phyloP scores from a whole-genome alignment of 208 protist species.

The Leishmania aethiopica region DNA sequence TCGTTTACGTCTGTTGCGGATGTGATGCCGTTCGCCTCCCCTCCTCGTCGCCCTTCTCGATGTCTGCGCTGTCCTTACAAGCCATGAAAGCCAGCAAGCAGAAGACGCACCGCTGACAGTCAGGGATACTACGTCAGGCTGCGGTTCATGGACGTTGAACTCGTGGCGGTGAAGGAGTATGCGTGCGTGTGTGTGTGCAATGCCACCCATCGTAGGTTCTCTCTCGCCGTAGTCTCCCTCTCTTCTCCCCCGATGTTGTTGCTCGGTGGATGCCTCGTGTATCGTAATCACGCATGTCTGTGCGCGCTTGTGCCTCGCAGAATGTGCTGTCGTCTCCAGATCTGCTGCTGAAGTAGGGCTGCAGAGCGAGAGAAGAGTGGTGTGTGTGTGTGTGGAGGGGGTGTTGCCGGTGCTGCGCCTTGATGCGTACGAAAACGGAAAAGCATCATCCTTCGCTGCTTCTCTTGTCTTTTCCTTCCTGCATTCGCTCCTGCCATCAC shows the following conservation, averaged over 20 bases:
- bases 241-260: neutral
- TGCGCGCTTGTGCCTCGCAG: neutral
- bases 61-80: neutral
- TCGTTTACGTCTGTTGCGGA: neutral
- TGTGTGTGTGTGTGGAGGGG: neutral
- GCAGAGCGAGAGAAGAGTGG: neutral
- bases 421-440: neutral
- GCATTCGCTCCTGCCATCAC: neutral
- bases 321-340: neutral
- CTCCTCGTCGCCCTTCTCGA: neutral
- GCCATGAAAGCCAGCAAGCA: neutral
- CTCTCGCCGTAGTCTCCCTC: neutral
- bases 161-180: neutral
- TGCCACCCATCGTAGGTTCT: neutral
- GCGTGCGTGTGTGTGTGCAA: neutral
- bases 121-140: neutral
- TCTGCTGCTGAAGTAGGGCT: neutral
- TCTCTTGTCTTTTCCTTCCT: neutral
- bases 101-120: neutral
- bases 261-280: neutral
- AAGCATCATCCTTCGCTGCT: neutral
- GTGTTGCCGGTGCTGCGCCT: neutral
- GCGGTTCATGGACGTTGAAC: neutral
- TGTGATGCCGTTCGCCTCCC: neutral
- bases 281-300: neutral